phyloP scores from a whole-genome alignment of 2,329 filamentous ascomycete genomes.

The Emericellopsis atlantica region DNA sequence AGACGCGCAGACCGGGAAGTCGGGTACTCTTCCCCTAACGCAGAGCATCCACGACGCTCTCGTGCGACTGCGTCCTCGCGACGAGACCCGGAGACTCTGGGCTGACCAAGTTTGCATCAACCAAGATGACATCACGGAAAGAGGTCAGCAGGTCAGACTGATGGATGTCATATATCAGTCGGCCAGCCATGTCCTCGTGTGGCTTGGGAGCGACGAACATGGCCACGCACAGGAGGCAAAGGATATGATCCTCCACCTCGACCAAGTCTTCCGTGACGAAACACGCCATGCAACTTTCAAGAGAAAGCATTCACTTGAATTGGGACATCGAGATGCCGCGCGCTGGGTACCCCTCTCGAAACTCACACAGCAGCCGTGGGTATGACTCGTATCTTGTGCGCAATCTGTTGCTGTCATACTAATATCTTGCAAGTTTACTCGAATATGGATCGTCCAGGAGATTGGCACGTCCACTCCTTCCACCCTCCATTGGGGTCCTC shows the following conservation, averaged over 20 bases:
- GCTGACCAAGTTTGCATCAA: constrained; percentile 28
- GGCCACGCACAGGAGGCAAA: constrained; percentile 14
- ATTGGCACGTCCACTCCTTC: constrained; percentile 19
- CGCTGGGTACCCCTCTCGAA: constrained; percentile 19
- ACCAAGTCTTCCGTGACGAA: constrained; percentile 16
- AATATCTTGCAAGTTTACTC: constrained; percentile 13
- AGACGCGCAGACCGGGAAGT: constrained; percentile 4
- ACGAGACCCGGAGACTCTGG: constrained; percentile 17
- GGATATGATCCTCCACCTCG: constrained; percentile 12
- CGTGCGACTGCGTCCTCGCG: constrained; percentile 12
- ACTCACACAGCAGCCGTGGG: constrained; percentile 18
- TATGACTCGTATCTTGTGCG: constrained; percentile 5
- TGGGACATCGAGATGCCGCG: constrained; percentile 12
- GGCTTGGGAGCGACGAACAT: constrained; percentile 18
- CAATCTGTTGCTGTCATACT: not conserved
- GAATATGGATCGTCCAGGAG: constrained; percentile 23
- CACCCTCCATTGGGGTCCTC: constrained; percentile 19
- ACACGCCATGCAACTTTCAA: constrained; percentile 13
- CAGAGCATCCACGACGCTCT: constrained; percentile 17
- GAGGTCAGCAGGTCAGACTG: constrained; percentile 20
- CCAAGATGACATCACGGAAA: constrained; percentile 20
- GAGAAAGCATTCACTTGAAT: constrained; percentile 14
- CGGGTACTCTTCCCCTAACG: constrained; percentile 12
- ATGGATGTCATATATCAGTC: constrained; percentile 23
- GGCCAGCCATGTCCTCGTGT: constrained; percentile 18